Evolutionary conservation across 2,329 filamentous ascomycete genomes (phyloP).

Genomic region (Alternaria incomplexa): DNA sequence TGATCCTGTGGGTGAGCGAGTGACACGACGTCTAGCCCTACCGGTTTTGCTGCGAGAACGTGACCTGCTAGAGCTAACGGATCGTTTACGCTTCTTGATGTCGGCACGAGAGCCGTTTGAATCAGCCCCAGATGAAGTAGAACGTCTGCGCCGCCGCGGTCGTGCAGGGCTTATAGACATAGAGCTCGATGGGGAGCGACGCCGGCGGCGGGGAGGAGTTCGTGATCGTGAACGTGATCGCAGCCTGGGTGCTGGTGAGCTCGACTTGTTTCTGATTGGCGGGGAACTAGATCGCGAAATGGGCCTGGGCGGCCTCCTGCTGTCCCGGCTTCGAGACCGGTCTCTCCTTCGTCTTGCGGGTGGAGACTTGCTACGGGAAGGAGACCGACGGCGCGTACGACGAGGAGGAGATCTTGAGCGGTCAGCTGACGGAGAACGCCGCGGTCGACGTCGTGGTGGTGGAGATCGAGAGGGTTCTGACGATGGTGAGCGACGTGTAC

Average conservation of each 20-base stretch:
- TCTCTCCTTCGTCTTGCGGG: constrained; percentile 27
- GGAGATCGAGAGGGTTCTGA: constrained; percentile 33
- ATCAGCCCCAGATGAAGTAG: constrained; percentile 50
- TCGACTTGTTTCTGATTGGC: constrained; percentile 52
- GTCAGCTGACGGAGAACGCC: constrained; percentile 37
- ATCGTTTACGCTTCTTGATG: constrained; percentile 56
- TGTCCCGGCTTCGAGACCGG: constrained; percentile 40
- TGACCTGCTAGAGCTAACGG: constrained; percentile 49
- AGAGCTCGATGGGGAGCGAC: constrained; percentile 46
- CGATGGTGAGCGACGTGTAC: constrained; percentile 17
- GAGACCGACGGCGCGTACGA: constrained; percentile 22
- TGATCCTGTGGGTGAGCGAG: constrained; percentile 26
- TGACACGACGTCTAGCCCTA: constrained; percentile 23
- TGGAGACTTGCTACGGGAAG: constrained; percentile 23
- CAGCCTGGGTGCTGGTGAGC: constrained; percentile 61
- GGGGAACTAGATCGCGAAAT: constrained; percentile 57
- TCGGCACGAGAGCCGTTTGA: constrained; percentile 56
- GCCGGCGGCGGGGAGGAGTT: constrained; percentile 43
- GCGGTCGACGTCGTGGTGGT: constrained; percentile 33
- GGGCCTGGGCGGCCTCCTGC: constrained; percentile 40
- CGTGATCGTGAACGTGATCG: constrained; percentile 42
- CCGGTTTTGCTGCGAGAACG: constrained; percentile 29
- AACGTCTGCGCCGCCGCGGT: constrained; percentile 53
- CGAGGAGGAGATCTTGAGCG: constrained; percentile 39
- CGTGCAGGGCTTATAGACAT: constrained; percentile 49